phyloP scores from a whole-genome alignment of 1,284 basidiomycete genomes.

The Kwoniella shivajii region DNA sequence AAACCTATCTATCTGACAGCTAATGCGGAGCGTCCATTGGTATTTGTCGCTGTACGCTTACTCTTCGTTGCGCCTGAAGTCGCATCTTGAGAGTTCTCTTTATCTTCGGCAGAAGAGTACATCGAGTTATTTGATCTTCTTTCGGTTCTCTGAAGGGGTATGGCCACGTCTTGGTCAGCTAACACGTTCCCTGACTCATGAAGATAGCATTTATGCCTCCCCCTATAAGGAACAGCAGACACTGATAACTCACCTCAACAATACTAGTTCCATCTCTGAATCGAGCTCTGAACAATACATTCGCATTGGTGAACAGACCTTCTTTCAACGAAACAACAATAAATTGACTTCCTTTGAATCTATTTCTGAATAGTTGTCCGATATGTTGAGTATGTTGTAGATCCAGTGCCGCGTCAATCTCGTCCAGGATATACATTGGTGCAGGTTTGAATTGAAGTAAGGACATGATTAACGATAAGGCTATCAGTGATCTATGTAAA shows the following conservation, averaged over 20 bases:
- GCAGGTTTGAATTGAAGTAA: constrained; percentile 98
- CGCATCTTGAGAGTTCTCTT: constrained; percentile 31
- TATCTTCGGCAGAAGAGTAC: constrained; percentile 25
- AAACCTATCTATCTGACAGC: constrained; percentile 6
- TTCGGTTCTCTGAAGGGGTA: constrained; percentile 38
- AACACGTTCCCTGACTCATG: background rate
- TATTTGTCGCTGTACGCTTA: constrained; percentile 6
- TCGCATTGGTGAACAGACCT: constrained; percentile 95
- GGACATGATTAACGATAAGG: constrained; percentile 95
- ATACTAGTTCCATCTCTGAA: constrained; percentile 91
- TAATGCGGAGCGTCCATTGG: background rate
- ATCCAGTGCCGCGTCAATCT: constrained; percentile 96
- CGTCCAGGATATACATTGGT: constrained; percentile 99
- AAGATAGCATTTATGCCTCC: background rate
- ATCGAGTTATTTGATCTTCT: constrained; percentile 24
- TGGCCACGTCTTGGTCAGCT: too few species aligned
- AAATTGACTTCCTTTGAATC: constrained; percentile 95
- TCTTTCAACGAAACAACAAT: constrained; percentile 98
- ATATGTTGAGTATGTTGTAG: constrained; percentile 96
- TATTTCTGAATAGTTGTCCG: constrained; percentile 89
- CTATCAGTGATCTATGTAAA: constrained; percentile 90
- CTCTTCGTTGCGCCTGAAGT: constrained; percentile 13
- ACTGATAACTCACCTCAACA: constrained; percentile 62
- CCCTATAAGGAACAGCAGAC: background rate
- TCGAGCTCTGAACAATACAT: constrained; percentile 88